Conservation (phyloP, 768 basidiomycete genomes). For the Pulveroboletus sp. region DNA sequence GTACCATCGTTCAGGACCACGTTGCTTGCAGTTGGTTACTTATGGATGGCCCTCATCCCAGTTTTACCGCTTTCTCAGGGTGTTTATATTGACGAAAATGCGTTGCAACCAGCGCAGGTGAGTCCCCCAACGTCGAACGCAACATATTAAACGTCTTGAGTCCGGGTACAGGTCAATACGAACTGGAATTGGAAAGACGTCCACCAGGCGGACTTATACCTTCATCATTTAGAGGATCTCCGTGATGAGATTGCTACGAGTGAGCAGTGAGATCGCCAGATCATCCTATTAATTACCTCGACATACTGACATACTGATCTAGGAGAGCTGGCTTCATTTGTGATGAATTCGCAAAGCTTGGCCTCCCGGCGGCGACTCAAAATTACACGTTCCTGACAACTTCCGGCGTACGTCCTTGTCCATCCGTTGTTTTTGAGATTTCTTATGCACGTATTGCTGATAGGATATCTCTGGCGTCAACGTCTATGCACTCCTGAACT, state of each 20-base stretch:
- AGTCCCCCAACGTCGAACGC: conserved; percentile 1
- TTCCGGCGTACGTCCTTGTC: conserved; percentile 38
- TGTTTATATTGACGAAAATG: conserved; percentile 94
- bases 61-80: conserved; percentile 54
- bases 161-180: conserved; percentile 66
- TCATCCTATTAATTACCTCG: not conserved
- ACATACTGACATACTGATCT: not conserved
- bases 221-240: conserved; percentile 62
- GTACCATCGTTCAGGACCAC: conserved; percentile 38
- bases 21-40: conserved; percentile 61
- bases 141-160: not conserved
- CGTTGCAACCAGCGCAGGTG: conserved; percentile 89
- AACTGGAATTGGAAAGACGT: conserved; percentile 93
- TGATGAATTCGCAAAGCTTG: conserved; percentile 67
- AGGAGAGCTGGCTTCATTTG: conserved; percentile 66
- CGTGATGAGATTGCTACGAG: conserved; percentile 61
- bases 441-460: conserved; percentile 4
- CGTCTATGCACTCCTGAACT: conserved; percentile 74
- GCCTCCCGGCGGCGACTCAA: conserved; percentile 67
- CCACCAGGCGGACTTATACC: conserved; percentile 76
- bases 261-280: conserved; percentile 53
- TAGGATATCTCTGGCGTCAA: conserved; percentile 67
- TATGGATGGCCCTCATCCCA: conserved; percentile 85
- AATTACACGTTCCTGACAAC: conserved; percentile 54
- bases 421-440: not conserved